Base-by-base conservation (phyloP, 129 eudicot genomes). In the Lonicera japonica region DNA sequence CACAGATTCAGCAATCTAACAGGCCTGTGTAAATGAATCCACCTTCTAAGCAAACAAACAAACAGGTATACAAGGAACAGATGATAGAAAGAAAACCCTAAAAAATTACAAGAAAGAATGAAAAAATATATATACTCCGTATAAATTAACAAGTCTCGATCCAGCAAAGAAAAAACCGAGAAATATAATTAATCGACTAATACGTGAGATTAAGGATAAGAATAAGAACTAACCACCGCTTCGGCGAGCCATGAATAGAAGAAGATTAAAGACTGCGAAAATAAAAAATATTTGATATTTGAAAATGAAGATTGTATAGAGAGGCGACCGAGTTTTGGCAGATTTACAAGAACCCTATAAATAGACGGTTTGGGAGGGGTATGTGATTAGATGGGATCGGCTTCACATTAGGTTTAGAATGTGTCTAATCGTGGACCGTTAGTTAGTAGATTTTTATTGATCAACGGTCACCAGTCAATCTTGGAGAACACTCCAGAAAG, bases 231-330 rank as follows among this genome's bases (percentile, higher is more conserved):
- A 34, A 81, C 84, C 82, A 67, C 95, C 95, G 86, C 95, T 87
- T 54, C 88, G 88, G 75, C 95, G 95, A 73, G 88, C 45, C 95
- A 87, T 87, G 61, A 18, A 61, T 22, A 40, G 54, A 39, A 18
- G 19, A 43, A n/a, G 53, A 23, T n/a, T 29, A 64, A 29, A 63
- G 52, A 58, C 75, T 70, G 71, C 78, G 70, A 65, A 78, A 21
- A 13, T 19, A 11, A 6, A 29, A 29, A 6, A 29, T 1, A 29
- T 29, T 29, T n/a, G 56, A 55, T 67, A 29, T 29, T 2, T 29
- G 2, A 29, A 29, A 29, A 29, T 29, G 36, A 29, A 51, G 66
- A 70, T 59, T 62, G 12, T 14, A 21, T n/a, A 54, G 47, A 41
- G 20, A 54, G 73, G 58, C 53, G 43, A 43, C 50, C 1, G 50